Evolutionary conservation across 768 basidiomycete species (phyloP), one percentile per base, ranked within the genome.

Genomic region (Macrolepiota albuminosa): DNA sequence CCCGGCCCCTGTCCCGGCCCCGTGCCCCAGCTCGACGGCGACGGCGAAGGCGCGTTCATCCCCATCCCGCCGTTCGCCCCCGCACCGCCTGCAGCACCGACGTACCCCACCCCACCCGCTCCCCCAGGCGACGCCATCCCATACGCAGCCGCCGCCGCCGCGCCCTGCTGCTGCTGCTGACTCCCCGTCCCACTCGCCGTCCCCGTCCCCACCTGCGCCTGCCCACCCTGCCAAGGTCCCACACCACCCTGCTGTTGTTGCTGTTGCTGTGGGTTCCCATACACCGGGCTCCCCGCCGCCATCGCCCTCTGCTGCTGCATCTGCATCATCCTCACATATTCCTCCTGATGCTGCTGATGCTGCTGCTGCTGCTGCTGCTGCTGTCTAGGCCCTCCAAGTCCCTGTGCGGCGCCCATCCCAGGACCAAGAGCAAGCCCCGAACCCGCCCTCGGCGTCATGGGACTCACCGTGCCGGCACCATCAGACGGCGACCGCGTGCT

Each of bases 401-500:
- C 36, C 9, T 10, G 36, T 0, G 9, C 36, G 10, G 9, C 9
- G 11, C 37, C 51, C 2, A 77, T 75, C 63, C 31, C 45, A 1
- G 29, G 42, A 6, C 29, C 54, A 10, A n/a, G 0, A 1, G n/a
- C 39, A 6, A 26, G 54, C 1, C 31, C 54, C 14, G 33, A 6
- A 4, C 54, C 57, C 3, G 24, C 34, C 29, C 57, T 6, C n/a
- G 48, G 37, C 60, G 77, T 78, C 76, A 85, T 72, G 37, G 83
- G 81, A 54, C 83, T 76, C 34, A 78, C 74, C 29, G 76, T 74
- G 1, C 40, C 40, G 0, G 18, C 18, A 6, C 79, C 75, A 61
- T 91, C 89, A 18, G 87, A 84, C n/a, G 89, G 89, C 45, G 89
- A 90, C 57, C 88, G 79, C 53, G 84, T 82, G 64, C 85, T 89